Conservation (phyloP, 2,329 filamentous ascomycete species). For the Hymenotorrendiella dingleyae region DNA sequence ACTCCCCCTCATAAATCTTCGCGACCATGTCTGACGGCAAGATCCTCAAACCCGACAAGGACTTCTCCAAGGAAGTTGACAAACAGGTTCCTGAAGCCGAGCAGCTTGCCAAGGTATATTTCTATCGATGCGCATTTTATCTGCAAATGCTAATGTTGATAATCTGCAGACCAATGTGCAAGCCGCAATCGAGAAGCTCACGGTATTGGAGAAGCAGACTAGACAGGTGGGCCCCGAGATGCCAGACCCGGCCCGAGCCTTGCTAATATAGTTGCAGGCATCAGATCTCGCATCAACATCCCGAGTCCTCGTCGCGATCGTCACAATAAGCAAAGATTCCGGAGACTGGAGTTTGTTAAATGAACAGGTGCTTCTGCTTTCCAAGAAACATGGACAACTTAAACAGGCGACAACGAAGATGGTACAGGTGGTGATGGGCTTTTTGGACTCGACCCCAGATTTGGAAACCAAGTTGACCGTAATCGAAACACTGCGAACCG, state of each 20-base stretch:
- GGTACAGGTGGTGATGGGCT: conserved; percentile 93
- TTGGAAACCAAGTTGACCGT: conserved; percentile 84
- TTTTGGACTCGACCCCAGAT: conserved; percentile 79
- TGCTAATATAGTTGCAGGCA: conserved; percentile 50
- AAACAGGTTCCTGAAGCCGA: conserved; percentile 85
- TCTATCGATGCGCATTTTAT: not conserved
- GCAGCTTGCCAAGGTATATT: conserved; percentile 72
- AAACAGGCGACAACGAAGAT: conserved; percentile 99
- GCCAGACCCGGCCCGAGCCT: conserved; percentile 2
- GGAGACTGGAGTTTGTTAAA: conserved; percentile 93
- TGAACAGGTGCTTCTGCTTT: conserved; percentile 90
- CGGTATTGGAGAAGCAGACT: conserved; percentile 89
- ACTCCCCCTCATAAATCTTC: not conserved
- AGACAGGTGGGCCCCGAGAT: conserved; percentile 63
- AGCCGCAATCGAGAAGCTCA: conserved; percentile 88
- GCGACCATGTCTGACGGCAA: conserved; percentile 29
- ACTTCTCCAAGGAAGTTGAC: conserved; percentile 96
- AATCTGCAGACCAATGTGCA: conserved; percentile 64
- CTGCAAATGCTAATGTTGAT: conserved; percentile 15
- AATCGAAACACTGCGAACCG: conserved; percentile 91
- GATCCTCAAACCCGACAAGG: conserved; percentile 71
- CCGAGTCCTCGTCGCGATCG: conserved; percentile 77
- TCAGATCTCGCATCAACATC: conserved; percentile 96
- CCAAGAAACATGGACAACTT: conserved; percentile 99
- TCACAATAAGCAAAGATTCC: conserved; percentile 88